These are phyloP conservation scores for Coniochaeta sp. DNA, from an alignment of 2,329 filamentous ascomycete genomes.

Conservation along the genomic window DNA sequence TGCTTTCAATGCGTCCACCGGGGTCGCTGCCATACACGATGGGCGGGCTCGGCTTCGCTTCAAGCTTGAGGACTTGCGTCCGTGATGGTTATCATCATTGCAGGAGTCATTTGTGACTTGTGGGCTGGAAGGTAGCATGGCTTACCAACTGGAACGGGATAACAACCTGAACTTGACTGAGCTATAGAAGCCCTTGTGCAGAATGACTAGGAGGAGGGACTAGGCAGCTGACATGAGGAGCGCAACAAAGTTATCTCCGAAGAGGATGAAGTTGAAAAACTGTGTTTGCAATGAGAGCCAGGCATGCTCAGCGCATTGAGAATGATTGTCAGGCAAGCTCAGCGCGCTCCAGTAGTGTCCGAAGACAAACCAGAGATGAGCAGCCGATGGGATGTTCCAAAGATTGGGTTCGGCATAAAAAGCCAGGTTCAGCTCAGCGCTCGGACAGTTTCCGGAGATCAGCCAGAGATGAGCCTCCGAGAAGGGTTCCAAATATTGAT, in stretches of 20 bases:
- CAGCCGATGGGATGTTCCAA: no score
- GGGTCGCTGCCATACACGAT: background rate
- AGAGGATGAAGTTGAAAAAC: background rate
- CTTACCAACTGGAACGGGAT: background rate
- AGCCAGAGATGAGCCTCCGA: background rate
- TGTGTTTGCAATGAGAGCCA: background rate
- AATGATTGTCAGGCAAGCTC: no score
- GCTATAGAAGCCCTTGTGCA: no score
- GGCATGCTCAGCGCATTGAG: background rate
- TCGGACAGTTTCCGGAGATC: background rate
- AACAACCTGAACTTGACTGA: background rate
- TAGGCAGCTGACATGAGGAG: background rate
- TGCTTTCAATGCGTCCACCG: slow-evolving; percentile 1
- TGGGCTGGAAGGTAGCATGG: background rate
- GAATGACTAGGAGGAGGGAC: no score
- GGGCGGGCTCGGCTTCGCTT: background rate
- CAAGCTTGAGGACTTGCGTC: background rate
- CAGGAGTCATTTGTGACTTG: slow-evolving; percentile 6
- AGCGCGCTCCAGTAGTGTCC: background rate
- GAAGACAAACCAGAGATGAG: background rate
- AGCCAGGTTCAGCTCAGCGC: no score
- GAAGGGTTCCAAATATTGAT: background rate
- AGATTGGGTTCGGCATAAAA: no score
- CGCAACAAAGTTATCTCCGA: background rate
- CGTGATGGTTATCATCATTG: slow-evolving; percentile 15